Evolutionary conservation across 2,329 filamentous ascomycete species (phyloP).

Genomic region (Acrodontium crateriforme): DNA sequence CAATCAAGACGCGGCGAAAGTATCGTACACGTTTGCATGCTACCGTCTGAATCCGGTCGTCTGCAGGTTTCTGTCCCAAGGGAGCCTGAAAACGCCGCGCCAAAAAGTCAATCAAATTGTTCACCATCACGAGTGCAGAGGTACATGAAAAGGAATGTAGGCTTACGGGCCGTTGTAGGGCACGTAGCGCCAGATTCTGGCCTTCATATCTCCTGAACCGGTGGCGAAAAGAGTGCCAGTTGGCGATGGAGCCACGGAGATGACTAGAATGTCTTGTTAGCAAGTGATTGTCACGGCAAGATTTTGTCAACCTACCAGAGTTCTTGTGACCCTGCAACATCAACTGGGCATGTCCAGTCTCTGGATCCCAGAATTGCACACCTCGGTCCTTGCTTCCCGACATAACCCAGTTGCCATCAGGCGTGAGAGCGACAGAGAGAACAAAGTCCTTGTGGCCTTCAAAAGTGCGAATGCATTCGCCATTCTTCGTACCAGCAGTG

Average conservation of each 20-base stretch:
- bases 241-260: slow-evolving; percentile 90
- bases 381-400: slow-evolving; percentile 94
- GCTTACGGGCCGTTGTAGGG: slow-evolving; percentile 15
- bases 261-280: slow-evolving; percentile 43
- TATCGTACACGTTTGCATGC: no score
- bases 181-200: slow-evolving; percentile 82
- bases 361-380: slow-evolving; percentile 97
- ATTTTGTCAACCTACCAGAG: slow-evolving; percentile 43
- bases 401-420: slow-evolving; percentile 89
- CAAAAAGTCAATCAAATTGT: no score
- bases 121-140: no score
- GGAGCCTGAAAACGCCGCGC: no score
- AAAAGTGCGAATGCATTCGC: slow-evolving; percentile 91
- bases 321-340: slow-evolving; percentile 99
- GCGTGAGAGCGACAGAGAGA: slow-evolving; percentile 85
- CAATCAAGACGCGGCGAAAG: no score
- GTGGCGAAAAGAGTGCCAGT: slow-evolving; percentile 82
- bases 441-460: slow-evolving; percentile 99
- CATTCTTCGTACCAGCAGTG: slow-evolving; percentile 46
- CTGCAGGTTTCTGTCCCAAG: no score
- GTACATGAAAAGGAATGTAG: no score
- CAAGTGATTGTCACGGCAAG: slow-evolving; percentile 4
- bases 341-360: slow-evolving; percentile 83
- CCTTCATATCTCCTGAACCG: slow-evolving; percentile 93
- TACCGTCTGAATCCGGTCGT: no score